Conservation (phyloP, 1,139 yeast species). For the Debaryomycetaceae sp. region DNA sequence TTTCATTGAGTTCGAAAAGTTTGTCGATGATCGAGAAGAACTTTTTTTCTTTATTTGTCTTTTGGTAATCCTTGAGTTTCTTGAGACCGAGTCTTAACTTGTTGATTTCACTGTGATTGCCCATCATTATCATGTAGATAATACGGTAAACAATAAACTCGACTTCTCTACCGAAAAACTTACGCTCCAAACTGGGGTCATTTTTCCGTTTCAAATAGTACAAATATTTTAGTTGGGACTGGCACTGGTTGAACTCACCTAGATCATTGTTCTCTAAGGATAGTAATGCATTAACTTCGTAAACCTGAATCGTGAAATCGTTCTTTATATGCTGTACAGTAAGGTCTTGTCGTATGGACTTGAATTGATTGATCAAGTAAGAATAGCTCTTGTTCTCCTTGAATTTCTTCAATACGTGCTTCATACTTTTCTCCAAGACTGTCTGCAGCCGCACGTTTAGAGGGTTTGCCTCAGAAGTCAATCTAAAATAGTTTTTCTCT, state of each 20-base stretch:
- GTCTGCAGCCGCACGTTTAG: constrained; percentile 70
- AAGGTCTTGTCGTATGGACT: constrained; percentile 87
- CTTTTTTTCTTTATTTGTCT: constrained; percentile 18
- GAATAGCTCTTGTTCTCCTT: constrained; percentile 54
- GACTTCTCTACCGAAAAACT: constrained; percentile 26
- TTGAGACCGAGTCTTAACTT: constrained; percentile 26
- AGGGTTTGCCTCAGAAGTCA: constrained; percentile 93
- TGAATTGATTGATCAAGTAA: constrained; percentile 84
- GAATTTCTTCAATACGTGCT: constrained; percentile 55
- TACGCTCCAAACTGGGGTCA: constrained; percentile 4
- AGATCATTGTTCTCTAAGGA: constrained; percentile 80
- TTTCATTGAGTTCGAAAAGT: constrained; percentile 23
- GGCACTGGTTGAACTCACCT: constrained; percentile 96
- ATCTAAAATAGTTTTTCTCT: constrained; percentile 76
- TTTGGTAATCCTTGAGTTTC: constrained; percentile 12
- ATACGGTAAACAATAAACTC: constrained; percentile 77
- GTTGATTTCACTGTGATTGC: constrained; percentile 51
- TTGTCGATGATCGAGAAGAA: constrained; percentile 18
- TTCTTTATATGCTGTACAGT: constrained; percentile 88
- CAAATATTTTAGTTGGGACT: constrained; percentile 67
- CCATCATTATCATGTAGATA: constrained; percentile 78
- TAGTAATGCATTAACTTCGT: constrained; percentile 83
- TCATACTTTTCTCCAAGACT: constrained; percentile 58
- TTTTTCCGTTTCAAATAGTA: constrained; percentile 36
- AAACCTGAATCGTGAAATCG: constrained; percentile 73